phyloP scores from a whole-genome alignment of 495 filamentous ascomycete genomes.

The Penicillium cataractarum region DNA sequence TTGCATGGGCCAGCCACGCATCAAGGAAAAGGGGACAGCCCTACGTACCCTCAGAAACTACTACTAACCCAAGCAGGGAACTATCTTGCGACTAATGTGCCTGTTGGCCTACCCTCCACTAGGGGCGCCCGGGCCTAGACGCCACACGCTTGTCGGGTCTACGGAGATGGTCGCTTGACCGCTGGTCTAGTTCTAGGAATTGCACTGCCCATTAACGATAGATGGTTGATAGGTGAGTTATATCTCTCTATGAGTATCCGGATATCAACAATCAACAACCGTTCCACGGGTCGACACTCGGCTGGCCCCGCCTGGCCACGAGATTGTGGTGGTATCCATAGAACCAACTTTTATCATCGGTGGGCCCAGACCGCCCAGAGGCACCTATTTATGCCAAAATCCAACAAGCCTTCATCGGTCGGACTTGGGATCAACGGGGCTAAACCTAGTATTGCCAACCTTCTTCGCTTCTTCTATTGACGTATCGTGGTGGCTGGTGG shows the following conservation, averaged over 20 bases:
- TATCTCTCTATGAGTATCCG: background rate
- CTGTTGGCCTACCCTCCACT: background rate
- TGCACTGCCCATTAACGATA: background rate
- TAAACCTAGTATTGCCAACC: background rate
- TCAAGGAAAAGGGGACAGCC: constrained; percentile 19
- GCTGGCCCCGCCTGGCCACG: constrained; percentile 15
- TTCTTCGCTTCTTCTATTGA: background rate
- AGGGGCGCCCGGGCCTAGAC: background rate
- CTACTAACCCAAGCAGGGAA: no score
- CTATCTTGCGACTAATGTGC: no score
- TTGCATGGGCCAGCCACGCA: constrained; percentile 20
- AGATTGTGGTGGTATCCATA: background rate
- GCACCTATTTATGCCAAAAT: background rate
- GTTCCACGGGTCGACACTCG: constrained; percentile 29
- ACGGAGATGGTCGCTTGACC: constrained; percentile 1
- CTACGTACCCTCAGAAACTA: constrained; percentile 4
- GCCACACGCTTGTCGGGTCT: background rate
- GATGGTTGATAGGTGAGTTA: background rate
- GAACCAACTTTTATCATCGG: background rate
- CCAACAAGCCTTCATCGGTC: background rate
- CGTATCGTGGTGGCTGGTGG: background rate
- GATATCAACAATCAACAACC: constrained; percentile 8
- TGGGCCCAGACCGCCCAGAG: background rate
- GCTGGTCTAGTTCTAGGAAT: background rate
- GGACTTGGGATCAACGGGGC: background rate